Conservation (phyloP, 2,329 filamentous ascomycete species). For the Xylariaceae sp. region DNA sequence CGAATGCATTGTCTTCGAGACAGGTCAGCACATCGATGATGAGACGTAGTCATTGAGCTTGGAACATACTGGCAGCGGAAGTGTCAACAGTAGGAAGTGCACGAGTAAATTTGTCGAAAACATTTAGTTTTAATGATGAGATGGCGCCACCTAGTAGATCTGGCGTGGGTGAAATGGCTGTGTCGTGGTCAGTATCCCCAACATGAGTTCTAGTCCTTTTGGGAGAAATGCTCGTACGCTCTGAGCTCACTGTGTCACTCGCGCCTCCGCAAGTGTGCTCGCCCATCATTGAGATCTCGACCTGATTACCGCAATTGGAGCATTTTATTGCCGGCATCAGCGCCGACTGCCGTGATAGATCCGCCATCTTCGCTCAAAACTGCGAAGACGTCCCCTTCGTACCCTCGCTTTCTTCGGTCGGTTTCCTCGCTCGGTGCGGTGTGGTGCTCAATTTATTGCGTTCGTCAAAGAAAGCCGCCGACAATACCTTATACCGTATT, state of each 20-base stretch:
- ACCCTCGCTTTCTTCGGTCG: slow-evolving; percentile 11
- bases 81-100: slow-evolving; percentile 53
- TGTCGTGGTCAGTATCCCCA: slow-evolving; percentile 19
- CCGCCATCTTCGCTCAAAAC: slow-evolving; percentile 39
- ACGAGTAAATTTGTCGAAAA: slow-evolving; percentile 41
- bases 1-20: slow-evolving; percentile 48
- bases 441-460: too few species aligned
- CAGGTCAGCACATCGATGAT: too few species aligned
- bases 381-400: slow-evolving; percentile 4
- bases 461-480: too few species aligned
- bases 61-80: slow-evolving; percentile 52
- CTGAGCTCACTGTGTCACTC: slow-evolving; percentile 37
- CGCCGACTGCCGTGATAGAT: slow-evolving; percentile 55
- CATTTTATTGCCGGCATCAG: slow-evolving; percentile 85
- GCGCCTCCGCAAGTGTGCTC: slow-evolving; percentile 68
- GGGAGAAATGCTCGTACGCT: slow-evolving; percentile 35
- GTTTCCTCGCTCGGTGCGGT: slow-evolving; percentile 10
- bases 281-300: slow-evolving; percentile 81
- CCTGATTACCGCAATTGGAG: slow-evolving; percentile 71
- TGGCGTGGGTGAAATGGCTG: slow-evolving; percentile 23
- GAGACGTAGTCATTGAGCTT: too few species aligned
- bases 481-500: too few species aligned
- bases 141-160: slow-evolving; percentile 34
- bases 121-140: slow-evolving; percentile 33
- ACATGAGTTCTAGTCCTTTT: neutral